Evolutionary conservation across 2,329 filamentous ascomycete genomes (phyloP).

Genomic region (Calonectria henricotiae): DNA sequence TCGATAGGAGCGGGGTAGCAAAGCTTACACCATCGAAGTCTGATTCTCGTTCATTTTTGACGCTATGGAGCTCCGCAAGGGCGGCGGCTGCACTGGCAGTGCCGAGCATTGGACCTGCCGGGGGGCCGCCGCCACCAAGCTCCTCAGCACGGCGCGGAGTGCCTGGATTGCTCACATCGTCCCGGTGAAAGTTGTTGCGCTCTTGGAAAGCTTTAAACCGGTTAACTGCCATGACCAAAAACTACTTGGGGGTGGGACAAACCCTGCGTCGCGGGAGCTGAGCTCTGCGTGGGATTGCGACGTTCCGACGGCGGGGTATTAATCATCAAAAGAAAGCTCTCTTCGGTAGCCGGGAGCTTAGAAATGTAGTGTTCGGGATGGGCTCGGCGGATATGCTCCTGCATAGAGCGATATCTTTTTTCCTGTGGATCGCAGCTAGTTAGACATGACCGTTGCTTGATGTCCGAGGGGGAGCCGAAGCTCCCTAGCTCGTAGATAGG

Average conservation of each 20-base stretch:
- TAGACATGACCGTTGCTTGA: conserved; percentile 46
- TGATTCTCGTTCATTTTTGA: conserved; percentile 83
- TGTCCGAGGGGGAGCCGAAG: conserved; percentile 34
- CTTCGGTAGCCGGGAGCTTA: conserved; percentile 97
- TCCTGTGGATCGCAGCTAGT: conserved; percentile 72
- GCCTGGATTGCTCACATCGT: conserved; percentile 77
- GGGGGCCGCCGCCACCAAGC: conserved; percentile 66
- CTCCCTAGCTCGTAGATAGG: conserved; percentile 39
- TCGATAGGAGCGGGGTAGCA: conserved; percentile 52
- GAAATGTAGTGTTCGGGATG: conserved; percentile 98
- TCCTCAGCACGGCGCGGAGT: conserved; percentile 82
- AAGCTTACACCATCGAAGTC: conserved; percentile 82
- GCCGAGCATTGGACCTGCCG: conserved; percentile 65
- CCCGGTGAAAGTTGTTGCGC: conserved; percentile 76
- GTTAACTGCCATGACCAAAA: conserved; percentile 46
- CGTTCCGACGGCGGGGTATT: conserved; percentile 87
- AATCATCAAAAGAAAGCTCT: conserved; percentile 98
- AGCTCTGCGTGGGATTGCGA: conserved; percentile 63
- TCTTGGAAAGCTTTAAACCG: conserved; percentile 53
- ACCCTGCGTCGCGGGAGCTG: conserved; percentile 57
- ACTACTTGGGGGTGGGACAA: conserved; percentile 45
- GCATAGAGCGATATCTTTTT: conserved; percentile 98
- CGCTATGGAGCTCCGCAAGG: conserved; percentile 85
- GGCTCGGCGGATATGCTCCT: conserved; percentile 97
- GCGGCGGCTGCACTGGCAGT: conserved; percentile 84